phyloP scores from a whole-genome alignment of 768 basidiomycete genomes.

The Collybia sp. region DNA sequence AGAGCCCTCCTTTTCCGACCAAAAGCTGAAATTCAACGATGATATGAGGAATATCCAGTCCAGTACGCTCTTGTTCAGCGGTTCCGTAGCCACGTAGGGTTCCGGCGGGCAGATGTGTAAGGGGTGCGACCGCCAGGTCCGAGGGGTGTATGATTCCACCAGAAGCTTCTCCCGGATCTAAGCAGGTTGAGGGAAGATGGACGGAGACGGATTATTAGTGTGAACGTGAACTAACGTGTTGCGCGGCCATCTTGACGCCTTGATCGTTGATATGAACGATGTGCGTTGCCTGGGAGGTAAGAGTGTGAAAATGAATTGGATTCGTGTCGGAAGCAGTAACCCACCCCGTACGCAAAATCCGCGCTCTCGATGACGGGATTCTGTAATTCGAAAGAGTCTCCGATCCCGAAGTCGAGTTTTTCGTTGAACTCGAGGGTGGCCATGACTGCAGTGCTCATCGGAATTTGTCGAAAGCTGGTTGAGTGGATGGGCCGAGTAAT shows the following conservation, averaged over 20 bases:
- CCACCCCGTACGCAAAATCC: slow-evolving; percentile 53
- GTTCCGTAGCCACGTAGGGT: slow-evolving; percentile 48
- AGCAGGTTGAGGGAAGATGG: neutral
- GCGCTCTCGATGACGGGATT: slow-evolving; percentile 63
- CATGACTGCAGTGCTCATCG: no score
- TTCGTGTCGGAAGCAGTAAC: slow-evolving; percentile 10
- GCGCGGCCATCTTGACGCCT: slow-evolving; percentile 64
- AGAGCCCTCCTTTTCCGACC: slow-evolving; percentile 66
- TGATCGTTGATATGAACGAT: slow-evolving; percentile 54
- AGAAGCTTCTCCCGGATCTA: slow-evolving; percentile 63
- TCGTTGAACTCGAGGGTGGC: slow-evolving; percentile 11
- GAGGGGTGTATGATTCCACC: slow-evolving; percentile 67
- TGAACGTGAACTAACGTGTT: slow-evolving; percentile 44
- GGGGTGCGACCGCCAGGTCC: slow-evolving; percentile 75
- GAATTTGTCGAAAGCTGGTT: no score
- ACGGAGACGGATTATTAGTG: slow-evolving; percentile 2
- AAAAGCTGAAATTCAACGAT: slow-evolving; percentile 84
- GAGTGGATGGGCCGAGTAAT: no score
- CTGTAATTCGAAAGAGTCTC: slow-evolving; percentile 13
- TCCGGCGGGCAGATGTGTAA: slow-evolving; percentile 73
- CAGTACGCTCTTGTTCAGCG: slow-evolving; percentile 52
- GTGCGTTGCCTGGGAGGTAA: slow-evolving; percentile 43
- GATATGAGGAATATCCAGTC: slow-evolving; percentile 91
- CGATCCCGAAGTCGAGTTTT: slow-evolving; percentile 18
- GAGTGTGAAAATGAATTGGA: slow-evolving; percentile 1